Evolutionary conservation across 1,284 basidiomycete genomes (phyloP).

Genomic region (Phylloporus sp.): DNA sequence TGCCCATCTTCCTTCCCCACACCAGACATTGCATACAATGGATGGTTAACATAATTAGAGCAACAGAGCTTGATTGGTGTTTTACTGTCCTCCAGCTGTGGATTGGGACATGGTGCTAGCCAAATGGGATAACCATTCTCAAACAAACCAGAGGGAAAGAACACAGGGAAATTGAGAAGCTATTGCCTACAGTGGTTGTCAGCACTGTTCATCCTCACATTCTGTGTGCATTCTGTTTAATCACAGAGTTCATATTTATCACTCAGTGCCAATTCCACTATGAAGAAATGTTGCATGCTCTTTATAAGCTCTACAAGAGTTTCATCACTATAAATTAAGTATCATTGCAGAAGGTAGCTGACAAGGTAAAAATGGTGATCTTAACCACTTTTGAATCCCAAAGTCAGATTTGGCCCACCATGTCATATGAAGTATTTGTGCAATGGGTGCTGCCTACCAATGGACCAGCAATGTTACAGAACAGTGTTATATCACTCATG

Average conservation of each 20-base stretch:
- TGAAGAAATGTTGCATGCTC: conserved; percentile 9
- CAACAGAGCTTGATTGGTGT: conserved; percentile 6
- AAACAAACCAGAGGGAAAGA: neutral
- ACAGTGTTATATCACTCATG: neutral
- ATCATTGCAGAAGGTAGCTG: too few species aligned
- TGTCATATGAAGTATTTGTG: neutral
- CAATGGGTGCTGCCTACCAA: neutral
- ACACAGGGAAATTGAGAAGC: neutral
- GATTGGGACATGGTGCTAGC: neutral
- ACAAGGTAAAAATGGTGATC: neutral
- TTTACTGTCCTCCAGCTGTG: conserved; percentile 14
- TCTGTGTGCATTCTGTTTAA: conserved; percentile 7
- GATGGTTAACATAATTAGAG: conserved; percentile 8
- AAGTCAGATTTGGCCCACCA: neutral
- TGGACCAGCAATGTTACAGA: neutral
- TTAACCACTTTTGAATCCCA: neutral
- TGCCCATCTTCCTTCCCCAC: conserved; percentile 23
- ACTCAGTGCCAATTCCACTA: neutral
- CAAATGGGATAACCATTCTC: neutral
- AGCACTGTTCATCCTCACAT: conserved; percentile 4
- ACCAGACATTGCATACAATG: conserved; percentile 8
- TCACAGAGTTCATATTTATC: conserved; percentile 28
- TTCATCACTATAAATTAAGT: too few species aligned
- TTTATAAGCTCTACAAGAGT: neutral
- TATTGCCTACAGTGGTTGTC: neutral